Evolutionary conservation across 1,139 yeast genomes (phyloP), one percentile per base, ranked within the genome.

Genomic region (Taphrina pruni): DNA sequence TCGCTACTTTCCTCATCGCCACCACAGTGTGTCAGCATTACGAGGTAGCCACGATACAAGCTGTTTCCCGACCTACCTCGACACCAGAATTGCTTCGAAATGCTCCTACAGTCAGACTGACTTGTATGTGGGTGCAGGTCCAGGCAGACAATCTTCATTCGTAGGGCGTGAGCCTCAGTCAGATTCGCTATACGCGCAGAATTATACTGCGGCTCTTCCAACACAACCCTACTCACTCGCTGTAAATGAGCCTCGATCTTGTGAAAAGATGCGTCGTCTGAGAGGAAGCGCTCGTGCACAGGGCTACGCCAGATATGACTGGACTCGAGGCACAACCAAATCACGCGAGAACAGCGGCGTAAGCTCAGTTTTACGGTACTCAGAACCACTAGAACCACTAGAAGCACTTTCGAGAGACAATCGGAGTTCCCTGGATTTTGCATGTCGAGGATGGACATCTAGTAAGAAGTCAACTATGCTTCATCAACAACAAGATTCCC

Each of bases 1-100:
- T 56, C 48, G 38, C 14, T 56, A 56, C 48, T 56, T 56, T 41
- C 60, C 60, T 6, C 39, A 56, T 56, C 46, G 48, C n/a, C 54
- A 41, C 8, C 39, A 54, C 43, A 54, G 43, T 17, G 35, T 54
- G 6, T 35, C 58, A 17, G 43, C 43, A 54, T 17, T 54, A 17
- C 9, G 9, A 14, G 58, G 54, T 2, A 50, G 54, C n/a, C 36
- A 50, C n/a, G 54, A 50, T 21, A 26, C 54, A 9, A 50, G 36
- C n/a, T 26, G 2, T 21, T 50, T 50, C 54, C 54, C 32, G 20
- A 20, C 54, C 11, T 26, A 21, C n/a, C 36, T 50, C 9, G 32
- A 35, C n/a, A 2, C 32, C n/a, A 21, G n/a, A n/a, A 11, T 6
- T 21, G 12, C 54, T 5, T 48, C 36, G 9, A 32, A 7, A 50